phyloP scores from a whole-genome alignment of 352 stramenopile genomes.

The Pythium angustatum region DNA sequence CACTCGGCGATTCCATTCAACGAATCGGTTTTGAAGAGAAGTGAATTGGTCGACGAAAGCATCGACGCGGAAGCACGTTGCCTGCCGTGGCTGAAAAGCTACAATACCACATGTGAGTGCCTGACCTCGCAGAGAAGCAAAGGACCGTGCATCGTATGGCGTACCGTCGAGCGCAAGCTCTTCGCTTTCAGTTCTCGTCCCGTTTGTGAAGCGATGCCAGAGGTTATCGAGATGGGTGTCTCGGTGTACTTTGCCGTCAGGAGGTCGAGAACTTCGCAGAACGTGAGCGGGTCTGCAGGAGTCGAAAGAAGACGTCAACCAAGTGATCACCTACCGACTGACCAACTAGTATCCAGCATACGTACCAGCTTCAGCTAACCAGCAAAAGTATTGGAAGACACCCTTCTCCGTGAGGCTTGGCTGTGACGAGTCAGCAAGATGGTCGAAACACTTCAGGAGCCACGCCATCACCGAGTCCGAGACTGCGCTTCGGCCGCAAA shows the following conservation, averaged over 20 bases:
- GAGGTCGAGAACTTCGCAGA: constrained; percentile 57
- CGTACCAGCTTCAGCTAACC: constrained; percentile 61
- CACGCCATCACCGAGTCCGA: constrained; percentile 39
- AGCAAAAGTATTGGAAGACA: constrained; percentile 69
- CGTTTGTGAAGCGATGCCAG: constrained; percentile 10
- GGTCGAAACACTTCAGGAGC: constrained; percentile 61
- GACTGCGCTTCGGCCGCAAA: constrained; percentile 36
- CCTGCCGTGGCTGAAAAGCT: constrained; percentile 20
- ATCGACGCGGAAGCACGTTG: constrained; percentile 13
- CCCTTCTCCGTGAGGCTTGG: constrained; percentile 50
- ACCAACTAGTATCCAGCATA: background rate
- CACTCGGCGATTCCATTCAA: constrained; percentile 48
- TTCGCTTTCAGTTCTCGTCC: constrained; percentile 18
- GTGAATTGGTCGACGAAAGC: constrained; percentile 5
- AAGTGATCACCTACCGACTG: background rate
- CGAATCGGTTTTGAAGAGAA: background rate
- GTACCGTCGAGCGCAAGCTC: constrained; percentile 22
- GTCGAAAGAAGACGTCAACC: background rate
- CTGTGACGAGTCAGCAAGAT: constrained; percentile 6
- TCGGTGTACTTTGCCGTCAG: constrained; percentile 65
- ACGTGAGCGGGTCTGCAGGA: constrained; percentile 50
- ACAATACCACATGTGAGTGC: background rate
- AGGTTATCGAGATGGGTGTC: constrained; percentile 34
- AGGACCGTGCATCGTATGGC: background rate
- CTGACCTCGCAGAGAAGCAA: background rate